Percentiles rank a stretch among this genome's conserved stretches.
phyloP scores from a whole-genome alignment of 1,284 basidiomycete genomes.

The Grifola frondosa region DNA sequence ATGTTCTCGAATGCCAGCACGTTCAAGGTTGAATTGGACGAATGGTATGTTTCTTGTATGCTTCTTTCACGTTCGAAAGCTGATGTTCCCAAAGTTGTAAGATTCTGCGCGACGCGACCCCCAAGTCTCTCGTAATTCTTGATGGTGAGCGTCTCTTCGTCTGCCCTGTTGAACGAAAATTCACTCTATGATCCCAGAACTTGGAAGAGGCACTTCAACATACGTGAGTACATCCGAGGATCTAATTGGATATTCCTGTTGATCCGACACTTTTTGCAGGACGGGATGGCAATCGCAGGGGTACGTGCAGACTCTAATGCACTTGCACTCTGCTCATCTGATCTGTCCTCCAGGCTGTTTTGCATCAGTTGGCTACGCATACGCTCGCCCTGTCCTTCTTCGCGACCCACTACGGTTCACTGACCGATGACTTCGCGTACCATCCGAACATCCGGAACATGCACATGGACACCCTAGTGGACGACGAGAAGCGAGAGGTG shows the following conservation, averaged over 20 bases:
- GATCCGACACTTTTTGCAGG: conserved; percentile 49
- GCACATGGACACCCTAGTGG: conserved; percentile 92
- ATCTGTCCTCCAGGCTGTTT: conserved; percentile 61
- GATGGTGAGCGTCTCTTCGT: conserved; percentile 61
- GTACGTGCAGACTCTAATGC: conserved; percentile 39
- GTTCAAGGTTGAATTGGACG: conserved; percentile 96
- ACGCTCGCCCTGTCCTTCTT: conserved; percentile 85
- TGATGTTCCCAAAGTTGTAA: conserved; percentile 61
- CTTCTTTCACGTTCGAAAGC: not conserved
- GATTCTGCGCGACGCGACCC: conserved; percentile 88
- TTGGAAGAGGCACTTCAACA: conserved; percentile 86
- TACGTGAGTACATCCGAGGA: conserved; percentile 54
- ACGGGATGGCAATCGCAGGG: conserved; percentile 94
- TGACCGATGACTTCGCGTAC: conserved; percentile 86
- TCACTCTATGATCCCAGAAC: conserved; percentile 49
- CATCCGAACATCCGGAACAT: conserved; percentile 92
- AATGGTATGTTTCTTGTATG: conserved; percentile 60
- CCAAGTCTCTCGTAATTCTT: conserved; percentile 90
- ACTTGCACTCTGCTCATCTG: conserved; percentile 5
- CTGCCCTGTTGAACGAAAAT: conserved; percentile 8
- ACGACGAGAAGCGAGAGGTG: conserved; percentile 86
- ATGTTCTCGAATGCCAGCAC: conserved; percentile 96
- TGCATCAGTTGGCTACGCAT: conserved; percentile 90
- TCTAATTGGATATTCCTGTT: not conserved
- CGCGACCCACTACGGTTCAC: conserved; percentile 84